A percentile compares a stretch with the other conserved stretches of the same genome.
phyloP scores from a whole-genome alignment of 1,139 yeast genomes.

The Magnusiomyces tetraspermus region DNA sequence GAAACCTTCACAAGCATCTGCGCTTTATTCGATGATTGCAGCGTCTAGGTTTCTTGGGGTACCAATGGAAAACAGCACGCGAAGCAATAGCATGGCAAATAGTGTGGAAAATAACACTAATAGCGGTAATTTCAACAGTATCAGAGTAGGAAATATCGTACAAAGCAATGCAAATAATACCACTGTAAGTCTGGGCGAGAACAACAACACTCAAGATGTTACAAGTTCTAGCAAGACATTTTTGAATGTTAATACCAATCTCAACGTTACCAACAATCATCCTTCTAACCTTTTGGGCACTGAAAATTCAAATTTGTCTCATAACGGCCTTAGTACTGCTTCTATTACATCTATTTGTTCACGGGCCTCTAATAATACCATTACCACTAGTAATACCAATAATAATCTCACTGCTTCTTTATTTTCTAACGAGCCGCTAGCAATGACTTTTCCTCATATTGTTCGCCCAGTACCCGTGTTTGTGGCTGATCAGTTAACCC shows the following conservation, averaged over 20 bases:
- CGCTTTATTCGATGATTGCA: background rate
- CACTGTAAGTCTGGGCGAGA: no score
- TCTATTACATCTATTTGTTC: background rate
- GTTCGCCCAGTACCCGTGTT: conserved; percentile 6
- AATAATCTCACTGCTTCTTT: background rate
- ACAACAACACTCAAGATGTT: no score
- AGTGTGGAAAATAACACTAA: background rate
- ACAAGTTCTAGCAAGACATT: no score
- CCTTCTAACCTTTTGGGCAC: background rate
- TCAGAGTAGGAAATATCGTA: no score
- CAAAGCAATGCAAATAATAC: no score
- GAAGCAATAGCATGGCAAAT: background rate
- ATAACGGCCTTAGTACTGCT: no score
- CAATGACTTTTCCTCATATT: background rate
- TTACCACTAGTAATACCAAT: background rate
- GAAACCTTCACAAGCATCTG: background rate
- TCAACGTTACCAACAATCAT: no score
- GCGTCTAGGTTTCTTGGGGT: background rate
- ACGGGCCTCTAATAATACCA: background rate
- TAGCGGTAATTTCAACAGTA: background rate
- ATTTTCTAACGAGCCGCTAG: background rate
- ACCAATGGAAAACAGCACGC: background rate
- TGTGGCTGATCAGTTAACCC: conserved; percentile 3
- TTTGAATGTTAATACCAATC: no score
- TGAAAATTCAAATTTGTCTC: background rate